These are phyloP conservation scores for Calonectria naviculata DNA, from an alignment of 2,329 filamentous ascomycete genomes.

Conservation along the genomic window DNA sequence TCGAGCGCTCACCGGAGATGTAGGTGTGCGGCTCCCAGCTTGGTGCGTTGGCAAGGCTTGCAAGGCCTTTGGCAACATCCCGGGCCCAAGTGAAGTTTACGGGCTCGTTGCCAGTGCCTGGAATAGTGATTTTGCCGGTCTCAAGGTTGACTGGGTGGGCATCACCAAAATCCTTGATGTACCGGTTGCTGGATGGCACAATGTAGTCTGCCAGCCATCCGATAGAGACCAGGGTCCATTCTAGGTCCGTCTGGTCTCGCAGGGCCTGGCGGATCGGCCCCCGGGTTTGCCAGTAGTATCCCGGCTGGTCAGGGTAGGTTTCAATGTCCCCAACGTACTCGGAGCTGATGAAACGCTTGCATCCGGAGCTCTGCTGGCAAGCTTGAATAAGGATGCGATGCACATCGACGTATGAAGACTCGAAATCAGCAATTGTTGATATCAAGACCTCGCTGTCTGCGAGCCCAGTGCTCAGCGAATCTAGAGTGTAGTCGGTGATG, in stretches of 20 bases:
- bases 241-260: neutral
- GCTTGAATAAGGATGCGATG: conserved; percentile 7
- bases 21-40: neutral
- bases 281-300: neutral
- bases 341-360: conserved; percentile 18
- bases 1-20: neutral
- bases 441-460: conserved; percentile 10
- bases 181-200: conserved; percentile 3
- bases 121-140: neutral
- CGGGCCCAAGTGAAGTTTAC: conserved; percentile 1
- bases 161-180: conserved; percentile 7
- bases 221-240: conserved; percentile 1
- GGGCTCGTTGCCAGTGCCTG: conserved; percentile 3
- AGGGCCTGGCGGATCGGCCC: neutral
- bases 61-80: conserved; percentile 1
- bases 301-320: conserved; percentile 6
- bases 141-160: neutral
- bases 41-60: neutral
- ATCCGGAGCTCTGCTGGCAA: conserved; percentile 7
- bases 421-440: conserved; percentile 9
- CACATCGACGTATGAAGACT: neutral
- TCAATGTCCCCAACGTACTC: conserved; percentile 1
- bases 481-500: conserved; percentile 9
- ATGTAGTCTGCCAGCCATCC: conserved; percentile 8
- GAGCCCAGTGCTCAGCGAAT: neutral